These are phyloP conservation scores for Xylariomycetidae sp. DNA, from an alignment of 2,329 filamentous ascomycete species.

Conservation along the genomic window DNA sequence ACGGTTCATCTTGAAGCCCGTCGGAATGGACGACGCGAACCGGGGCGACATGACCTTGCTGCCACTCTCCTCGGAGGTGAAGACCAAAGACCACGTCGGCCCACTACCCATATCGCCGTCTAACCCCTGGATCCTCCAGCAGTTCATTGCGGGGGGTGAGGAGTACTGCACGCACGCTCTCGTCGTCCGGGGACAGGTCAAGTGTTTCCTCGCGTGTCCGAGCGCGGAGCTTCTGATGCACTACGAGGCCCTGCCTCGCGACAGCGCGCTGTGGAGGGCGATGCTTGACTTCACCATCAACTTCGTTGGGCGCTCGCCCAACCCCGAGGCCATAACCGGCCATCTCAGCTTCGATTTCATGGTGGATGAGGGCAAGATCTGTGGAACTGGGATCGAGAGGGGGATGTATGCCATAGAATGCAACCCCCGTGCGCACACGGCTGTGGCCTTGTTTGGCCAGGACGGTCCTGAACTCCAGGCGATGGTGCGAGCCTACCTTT, in stretches of 20 bases:
- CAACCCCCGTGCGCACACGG: slow-evolving; percentile 66
- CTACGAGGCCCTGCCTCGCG: slow-evolving; percentile 54
- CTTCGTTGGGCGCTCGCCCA: slow-evolving; percentile 46
- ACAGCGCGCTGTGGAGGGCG: slow-evolving; percentile 48
- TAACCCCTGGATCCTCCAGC: slow-evolving; percentile 63
- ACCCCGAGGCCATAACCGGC: slow-evolving; percentile 50
- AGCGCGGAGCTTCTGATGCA: slow-evolving; percentile 61
- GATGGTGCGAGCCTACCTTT: slow-evolving; percentile 50
- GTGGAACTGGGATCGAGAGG: slow-evolving; percentile 25
- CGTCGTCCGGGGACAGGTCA: slow-evolving; percentile 59
- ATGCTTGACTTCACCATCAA: slow-evolving; percentile 62
- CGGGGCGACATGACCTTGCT: slow-evolving; percentile 61
- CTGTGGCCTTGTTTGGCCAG: slow-evolving; percentile 54
- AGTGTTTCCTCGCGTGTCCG: slow-evolving; percentile 63
- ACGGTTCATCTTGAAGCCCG: slow-evolving; percentile 62
- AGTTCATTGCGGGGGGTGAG: slow-evolving; percentile 54
- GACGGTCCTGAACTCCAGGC: slow-evolving; percentile 35
- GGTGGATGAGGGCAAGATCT: slow-evolving; percentile 38
- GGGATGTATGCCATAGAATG: slow-evolving; percentile 65
- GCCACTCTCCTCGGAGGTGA: slow-evolving; percentile 46
- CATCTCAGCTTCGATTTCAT: slow-evolving; percentile 72
- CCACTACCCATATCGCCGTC: slow-evolving; percentile 49
- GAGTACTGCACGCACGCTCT: slow-evolving; percentile 72
- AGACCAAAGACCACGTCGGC: slow-evolving; percentile 52
- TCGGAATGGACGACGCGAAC: slow-evolving; percentile 56